These are phyloP conservation scores for Phytopythium sindhum DNA, from an alignment of 352 stramenopile species.

Conservation along the genomic window DNA sequence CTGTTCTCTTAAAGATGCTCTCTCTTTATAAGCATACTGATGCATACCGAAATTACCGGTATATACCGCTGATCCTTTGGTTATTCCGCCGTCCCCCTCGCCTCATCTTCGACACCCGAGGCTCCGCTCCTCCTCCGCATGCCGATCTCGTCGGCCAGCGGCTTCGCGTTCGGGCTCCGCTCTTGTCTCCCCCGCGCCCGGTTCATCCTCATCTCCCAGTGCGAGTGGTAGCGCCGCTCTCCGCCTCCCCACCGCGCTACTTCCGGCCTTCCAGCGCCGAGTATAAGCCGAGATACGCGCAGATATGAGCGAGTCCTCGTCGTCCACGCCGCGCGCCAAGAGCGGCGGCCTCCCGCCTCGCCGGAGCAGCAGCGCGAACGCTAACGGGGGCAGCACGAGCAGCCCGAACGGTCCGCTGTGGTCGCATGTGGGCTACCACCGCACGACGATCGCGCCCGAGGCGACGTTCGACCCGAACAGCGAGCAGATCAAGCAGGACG, in stretches of 20 bases:
- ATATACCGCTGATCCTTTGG: no score
- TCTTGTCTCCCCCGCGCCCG: neutral
- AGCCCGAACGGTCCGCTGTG: conserved; percentile 26
- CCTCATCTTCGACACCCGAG: neutral
- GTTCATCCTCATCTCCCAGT: neutral
- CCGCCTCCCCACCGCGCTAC: neutral
- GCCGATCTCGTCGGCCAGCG: neutral
- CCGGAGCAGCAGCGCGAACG: conserved; percentile 1
- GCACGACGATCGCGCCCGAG: conserved; percentile 74
- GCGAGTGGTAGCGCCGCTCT: neutral
- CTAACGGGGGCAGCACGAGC: neutral
- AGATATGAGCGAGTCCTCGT: conserved; percentile 4
- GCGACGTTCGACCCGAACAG: conserved; percentile 75
- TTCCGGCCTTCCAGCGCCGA: neutral
- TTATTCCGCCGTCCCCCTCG: neutral
- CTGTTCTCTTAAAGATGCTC: no score
- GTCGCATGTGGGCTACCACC: conserved; percentile 80
- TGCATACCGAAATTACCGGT: no score
- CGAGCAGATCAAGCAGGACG: conserved; percentile 78
- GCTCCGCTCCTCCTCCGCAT: neutral
- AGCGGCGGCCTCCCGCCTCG: neutral
- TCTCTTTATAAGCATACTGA: no score
- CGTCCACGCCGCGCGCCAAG: neutral
- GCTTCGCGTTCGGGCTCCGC: neutral
- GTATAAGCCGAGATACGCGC: neutral